Conservation (phyloP, 2,329 filamentous ascomycete species). For the Penicillium olsonii region DNA sequence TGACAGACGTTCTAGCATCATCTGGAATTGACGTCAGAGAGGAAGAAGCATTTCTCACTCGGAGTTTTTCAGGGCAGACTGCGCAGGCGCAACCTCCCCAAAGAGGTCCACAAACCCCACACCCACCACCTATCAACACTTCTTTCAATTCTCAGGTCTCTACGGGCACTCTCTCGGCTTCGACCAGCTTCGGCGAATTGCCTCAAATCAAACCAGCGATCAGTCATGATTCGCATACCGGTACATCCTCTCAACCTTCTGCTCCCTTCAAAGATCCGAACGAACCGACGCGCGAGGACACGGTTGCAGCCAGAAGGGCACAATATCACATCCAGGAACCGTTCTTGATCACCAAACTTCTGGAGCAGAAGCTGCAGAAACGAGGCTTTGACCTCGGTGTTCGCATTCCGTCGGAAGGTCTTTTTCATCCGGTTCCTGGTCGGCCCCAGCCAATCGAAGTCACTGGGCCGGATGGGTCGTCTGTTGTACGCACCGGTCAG, state of each 20-base stretch:
- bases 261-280: slow-evolving; percentile 67
- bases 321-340: slow-evolving; percentile 73
- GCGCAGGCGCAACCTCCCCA: slow-evolving; percentile 35
- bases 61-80: slow-evolving; percentile 48
- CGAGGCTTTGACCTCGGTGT: slow-evolving; percentile 61
- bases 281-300: slow-evolving; percentile 63
- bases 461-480: slow-evolving; percentile 63
- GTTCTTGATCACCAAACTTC: slow-evolving; percentile 66
- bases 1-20: slow-evolving; percentile 79
- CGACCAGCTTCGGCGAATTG: slow-evolving; percentile 54
- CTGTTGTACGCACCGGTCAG: slow-evolving; percentile 64
- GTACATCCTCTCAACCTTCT: slow-evolving; percentile 65
- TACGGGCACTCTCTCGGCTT: slow-evolving; percentile 42
- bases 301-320: slow-evolving; percentile 62
- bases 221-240: slow-evolving; percentile 61
- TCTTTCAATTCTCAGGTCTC: slow-evolving; percentile 45
- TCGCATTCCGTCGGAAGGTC: slow-evolving; percentile 58
- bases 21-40: slow-evolving; percentile 85
- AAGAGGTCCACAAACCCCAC: slow-evolving; percentile 48
- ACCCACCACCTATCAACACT: slow-evolving; percentile 49
- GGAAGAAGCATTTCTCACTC: slow-evolving; percentile 79
- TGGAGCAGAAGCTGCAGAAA: slow-evolving; percentile 59
- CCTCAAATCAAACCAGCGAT: slow-evolving; percentile 56
- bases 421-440: slow-evolving; percentile 48
- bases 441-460: slow-evolving; percentile 50